phyloP scores from a whole-genome alignment of 1,284 basidiomycete genomes.

The Leccinum olivaceoglutinosum region DNA sequence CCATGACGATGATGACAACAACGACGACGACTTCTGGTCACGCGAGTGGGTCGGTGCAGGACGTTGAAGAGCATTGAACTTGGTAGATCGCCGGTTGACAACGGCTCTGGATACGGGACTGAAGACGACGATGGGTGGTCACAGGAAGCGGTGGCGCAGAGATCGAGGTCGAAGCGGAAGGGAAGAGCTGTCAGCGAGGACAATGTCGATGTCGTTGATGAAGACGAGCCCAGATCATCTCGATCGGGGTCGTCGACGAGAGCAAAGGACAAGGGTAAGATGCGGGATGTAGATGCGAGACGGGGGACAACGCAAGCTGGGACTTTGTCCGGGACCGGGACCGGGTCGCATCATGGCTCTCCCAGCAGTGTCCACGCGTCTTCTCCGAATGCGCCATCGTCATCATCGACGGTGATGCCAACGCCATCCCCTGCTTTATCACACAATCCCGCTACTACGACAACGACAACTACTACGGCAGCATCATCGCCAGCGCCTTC shows the following conservation, averaged over 20 bases:
- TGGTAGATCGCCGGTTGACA: slow-evolving; percentile 4
- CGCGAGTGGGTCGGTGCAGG: not conserved
- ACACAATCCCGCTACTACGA: not conserved
- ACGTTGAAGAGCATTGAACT: slow-evolving; percentile 3
- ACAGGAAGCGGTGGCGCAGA: slow-evolving; percentile 18
- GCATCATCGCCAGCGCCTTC: not conserved
- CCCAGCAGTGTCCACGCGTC: not conserved
- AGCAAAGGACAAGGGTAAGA: slow-evolving; percentile 22
- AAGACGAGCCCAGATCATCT: slow-evolving; percentile 5
- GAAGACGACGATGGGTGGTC: slow-evolving; percentile 25
- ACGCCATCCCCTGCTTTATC: slow-evolving; percentile 5
- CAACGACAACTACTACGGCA: not conserved
- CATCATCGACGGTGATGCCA: not conserved
- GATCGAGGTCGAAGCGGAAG: slow-evolving; percentile 21
- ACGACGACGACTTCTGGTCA: not conserved
- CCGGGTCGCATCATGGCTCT: slow-evolving; percentile 10
- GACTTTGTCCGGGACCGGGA: slow-evolving; percentile 9
- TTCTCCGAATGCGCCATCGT: slow-evolving; percentile 4
- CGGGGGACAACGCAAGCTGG: slow-evolving; percentile 5
- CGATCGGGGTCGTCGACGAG: slow-evolving; percentile 4
- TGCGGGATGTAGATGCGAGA: slow-evolving; percentile 14
- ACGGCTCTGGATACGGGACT: slow-evolving; percentile 8
- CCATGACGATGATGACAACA: not conserved
- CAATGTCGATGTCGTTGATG: slow-evolving; percentile 6
- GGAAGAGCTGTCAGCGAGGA: slow-evolving; percentile 19